Percentiles rank a stretch among this genome's conserved stretches.
Evolutionary conservation across 2,329 filamentous ascomycete species (phyloP).

Genomic region (Fusarium globosum): DNA sequence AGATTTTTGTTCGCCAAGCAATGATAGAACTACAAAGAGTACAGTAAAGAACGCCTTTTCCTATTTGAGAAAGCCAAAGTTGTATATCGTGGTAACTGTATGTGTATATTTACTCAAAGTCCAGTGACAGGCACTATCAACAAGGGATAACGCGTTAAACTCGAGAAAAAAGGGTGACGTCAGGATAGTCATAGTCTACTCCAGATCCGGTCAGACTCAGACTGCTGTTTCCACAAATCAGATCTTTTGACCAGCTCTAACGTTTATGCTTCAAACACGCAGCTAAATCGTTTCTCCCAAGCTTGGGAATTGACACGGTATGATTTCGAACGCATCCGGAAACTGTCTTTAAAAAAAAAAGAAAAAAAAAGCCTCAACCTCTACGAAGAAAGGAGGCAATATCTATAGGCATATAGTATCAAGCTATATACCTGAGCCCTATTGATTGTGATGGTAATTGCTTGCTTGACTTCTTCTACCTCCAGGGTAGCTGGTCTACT

Average conservation of each 20-base stretch:
- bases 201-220: rapidly evolving
- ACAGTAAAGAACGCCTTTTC: neutral
- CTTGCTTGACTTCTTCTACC: rapidly evolving
- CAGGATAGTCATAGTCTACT: neutral
- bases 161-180: neutral
- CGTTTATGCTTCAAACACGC: rapidly evolving
- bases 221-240: rapidly evolving
- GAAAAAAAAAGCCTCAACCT: too few relatives aligned
- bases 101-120: neutral
- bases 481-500: neutral
- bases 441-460: neutral
- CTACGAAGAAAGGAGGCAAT: too few relatives aligned
- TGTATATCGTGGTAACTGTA: rapidly evolving
- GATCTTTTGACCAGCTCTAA: rapidly evolving
- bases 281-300: neutral
- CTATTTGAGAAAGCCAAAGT: neutral
- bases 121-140: neutral
- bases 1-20: neutral
- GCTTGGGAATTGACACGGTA: rapidly evolving
- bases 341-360: too few relatives aligned
- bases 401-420: rapidly evolving
- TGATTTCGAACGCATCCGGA: rapidly evolving
- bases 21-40: neutral
- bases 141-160: neutral
- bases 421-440: too few relatives aligned